Conservation (phyloP, 2,329 filamentous ascomycete species). For the Drechslerella dactyloides region DNA sequence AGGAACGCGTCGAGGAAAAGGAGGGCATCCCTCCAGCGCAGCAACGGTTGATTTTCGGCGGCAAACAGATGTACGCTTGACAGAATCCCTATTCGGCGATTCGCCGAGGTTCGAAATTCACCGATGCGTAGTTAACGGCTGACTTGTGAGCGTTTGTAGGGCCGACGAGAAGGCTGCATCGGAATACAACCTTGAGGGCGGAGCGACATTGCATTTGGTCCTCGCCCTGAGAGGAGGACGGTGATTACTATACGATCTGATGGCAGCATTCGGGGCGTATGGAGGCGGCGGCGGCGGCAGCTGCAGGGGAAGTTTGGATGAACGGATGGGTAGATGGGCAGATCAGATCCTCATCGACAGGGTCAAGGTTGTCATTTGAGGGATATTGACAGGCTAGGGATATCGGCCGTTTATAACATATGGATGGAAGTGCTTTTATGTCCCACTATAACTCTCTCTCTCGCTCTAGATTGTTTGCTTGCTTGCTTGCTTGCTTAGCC, state of each 20-base stretch:
- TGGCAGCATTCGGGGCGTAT: neutral
- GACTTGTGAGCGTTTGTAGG: constrained; percentile 63
- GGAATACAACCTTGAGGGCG: constrained; percentile 89
- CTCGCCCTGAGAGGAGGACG: constrained; percentile 85
- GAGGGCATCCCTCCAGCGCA: constrained; percentile 97
- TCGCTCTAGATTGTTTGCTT: constrained; percentile 24
- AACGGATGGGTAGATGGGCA: no score
- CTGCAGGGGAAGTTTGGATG: neutral
- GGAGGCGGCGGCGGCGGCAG: neutral
- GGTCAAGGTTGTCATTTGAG: no score
- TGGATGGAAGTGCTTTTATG: neutral
- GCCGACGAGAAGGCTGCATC: constrained; percentile 90
- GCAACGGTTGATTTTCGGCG: constrained; percentile 92
- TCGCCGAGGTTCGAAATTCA: neutral
- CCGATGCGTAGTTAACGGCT: no score
- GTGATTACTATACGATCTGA: constrained; percentile 14
- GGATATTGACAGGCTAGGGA: no score
- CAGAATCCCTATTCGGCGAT: neutral
- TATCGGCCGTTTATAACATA: no score
- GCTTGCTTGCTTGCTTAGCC: neutral
- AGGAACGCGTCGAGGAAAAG: constrained; percentile 99
- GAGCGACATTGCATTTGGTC: constrained; percentile 92
- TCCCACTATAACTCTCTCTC: neutral
- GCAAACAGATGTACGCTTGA: constrained; percentile 85
- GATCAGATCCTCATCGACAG: no score